Conservation (phyloP, 2,329 filamentous ascomycete genomes). For the Clonostachys rosea region DNA sequence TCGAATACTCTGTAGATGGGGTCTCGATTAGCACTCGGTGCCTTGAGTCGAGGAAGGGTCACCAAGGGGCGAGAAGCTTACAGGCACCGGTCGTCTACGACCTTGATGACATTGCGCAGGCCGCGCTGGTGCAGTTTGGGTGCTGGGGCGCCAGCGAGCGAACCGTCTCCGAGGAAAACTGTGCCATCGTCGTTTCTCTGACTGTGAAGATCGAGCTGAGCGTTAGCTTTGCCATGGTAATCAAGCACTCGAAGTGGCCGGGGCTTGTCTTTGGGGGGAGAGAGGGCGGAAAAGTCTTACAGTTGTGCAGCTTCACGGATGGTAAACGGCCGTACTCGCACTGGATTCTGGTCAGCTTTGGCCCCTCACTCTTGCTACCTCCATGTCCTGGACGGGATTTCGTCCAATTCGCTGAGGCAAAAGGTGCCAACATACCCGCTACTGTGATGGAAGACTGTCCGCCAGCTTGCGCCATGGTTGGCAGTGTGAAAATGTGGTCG, state of each 20-base stretch:
- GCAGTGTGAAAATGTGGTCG: neutral
- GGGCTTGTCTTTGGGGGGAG: conserved; percentile 2
- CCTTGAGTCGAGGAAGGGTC: neutral
- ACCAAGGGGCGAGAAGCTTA: conserved; percentile 38
- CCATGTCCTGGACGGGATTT: neutral
- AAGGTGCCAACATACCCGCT: conserved; percentile 36
- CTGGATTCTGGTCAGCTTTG: conserved; percentile 32
- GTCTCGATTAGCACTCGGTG: neutral
- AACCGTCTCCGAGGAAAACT: conserved; percentile 94
- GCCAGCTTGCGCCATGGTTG: neutral
- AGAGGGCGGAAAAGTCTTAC: conserved; percentile 29
- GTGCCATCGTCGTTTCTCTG: conserved; percentile 76
- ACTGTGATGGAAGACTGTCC: conserved; percentile 53
- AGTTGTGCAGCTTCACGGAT: conserved; percentile 95
- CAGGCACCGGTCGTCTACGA: conserved; percentile 94
- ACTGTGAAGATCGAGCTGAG: conserved; percentile 23
- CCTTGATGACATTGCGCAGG: conserved; percentile 87
- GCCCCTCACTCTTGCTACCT: neutral
- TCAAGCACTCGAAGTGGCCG: neutral
- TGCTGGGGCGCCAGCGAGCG: conserved; percentile 78
- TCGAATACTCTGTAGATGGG: conserved; percentile 74
- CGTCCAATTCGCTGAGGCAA: too few species aligned
- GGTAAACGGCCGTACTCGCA: conserved; percentile 68
- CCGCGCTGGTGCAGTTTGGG: conserved; percentile 85
- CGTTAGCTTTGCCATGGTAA: neutral